Conservation (phyloP, 208 protist genomes). For the Vickermania ingenoplastis region DNA sequence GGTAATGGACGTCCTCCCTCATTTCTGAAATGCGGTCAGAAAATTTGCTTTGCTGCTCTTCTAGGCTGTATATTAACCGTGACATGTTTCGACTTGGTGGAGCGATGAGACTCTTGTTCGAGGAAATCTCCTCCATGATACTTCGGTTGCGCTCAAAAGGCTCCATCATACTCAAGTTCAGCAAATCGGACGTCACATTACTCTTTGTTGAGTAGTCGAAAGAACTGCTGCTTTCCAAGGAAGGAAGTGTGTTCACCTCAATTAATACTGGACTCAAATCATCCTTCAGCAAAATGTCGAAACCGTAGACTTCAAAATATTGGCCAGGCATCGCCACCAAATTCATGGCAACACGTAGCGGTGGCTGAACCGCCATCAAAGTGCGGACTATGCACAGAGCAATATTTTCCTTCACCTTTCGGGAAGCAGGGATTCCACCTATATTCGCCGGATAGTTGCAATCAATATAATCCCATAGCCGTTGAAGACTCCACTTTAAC, state of each 20-base stretch:
- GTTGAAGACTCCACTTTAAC: neutral
- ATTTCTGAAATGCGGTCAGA: slow-evolving; percentile 13
- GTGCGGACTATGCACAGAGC: slow-evolving; percentile 62
- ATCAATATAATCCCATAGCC: neutral
- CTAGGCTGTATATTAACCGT: slow-evolving; percentile 9
- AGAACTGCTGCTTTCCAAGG: slow-evolving; percentile 74
- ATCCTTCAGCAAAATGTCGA: slow-evolving; percentile 85
- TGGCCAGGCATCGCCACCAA: slow-evolving; percentile 17
- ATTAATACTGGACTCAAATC: slow-evolving; percentile 68
- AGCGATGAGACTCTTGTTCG: neutral
- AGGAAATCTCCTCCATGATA: neutral
- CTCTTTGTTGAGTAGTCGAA: slow-evolving; percentile 87
- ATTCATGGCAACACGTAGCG: slow-evolving; percentile 16
- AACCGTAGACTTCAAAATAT: slow-evolving; percentile 89
- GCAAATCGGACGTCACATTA: slow-evolving; percentile 75
- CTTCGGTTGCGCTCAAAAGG: slow-evolving; percentile 41
- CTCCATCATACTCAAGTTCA: slow-evolving; percentile 80
- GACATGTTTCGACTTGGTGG: neutral
- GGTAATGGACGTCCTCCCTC: slow-evolving; percentile 32
- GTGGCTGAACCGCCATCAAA: slow-evolving; percentile 40
- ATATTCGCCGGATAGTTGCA: neutral
- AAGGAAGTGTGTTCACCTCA: slow-evolving; percentile 90
- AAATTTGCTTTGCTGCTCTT: slow-evolving; percentile 6
- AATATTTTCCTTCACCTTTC: slow-evolving; percentile 45
- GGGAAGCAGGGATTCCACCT: slow-evolving; percentile 10